These are phyloP conservation scores for Verticillium nubilum DNA, from an alignment of 2,329 filamentous ascomycete species.

Conservation along the genomic window DNA sequence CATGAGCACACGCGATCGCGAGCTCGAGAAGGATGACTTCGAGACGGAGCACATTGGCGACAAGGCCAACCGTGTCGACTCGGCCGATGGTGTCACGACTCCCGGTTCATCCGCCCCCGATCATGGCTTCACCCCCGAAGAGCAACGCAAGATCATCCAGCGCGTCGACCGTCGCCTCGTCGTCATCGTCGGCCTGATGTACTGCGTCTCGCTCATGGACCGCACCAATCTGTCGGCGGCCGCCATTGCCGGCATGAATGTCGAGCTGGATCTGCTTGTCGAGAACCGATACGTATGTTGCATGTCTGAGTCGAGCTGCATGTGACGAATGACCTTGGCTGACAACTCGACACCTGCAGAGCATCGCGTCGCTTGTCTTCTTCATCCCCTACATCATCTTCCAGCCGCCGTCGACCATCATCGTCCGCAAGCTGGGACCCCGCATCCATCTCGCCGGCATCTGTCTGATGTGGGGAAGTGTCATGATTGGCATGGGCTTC, in stretches of 20 bases:
- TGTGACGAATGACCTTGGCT: not conserved
- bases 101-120: constrained; percentile 15
- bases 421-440: constrained; percentile 62
- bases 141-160: constrained; percentile 63
- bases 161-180: constrained; percentile 64
- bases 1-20: not conserved
- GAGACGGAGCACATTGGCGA: constrained; percentile 7
- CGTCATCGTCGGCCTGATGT: constrained; percentile 58
- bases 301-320: no score
- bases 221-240: constrained; percentile 71
- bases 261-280: constrained; percentile 36
- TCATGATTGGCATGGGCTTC: constrained; percentile 64
- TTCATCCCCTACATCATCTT: constrained; percentile 70
- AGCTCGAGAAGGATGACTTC: constrained; percentile 12
- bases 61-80: constrained; percentile 3
- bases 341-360: constrained; percentile 24
- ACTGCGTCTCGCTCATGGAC: constrained; percentile 74
- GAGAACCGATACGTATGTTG: constrained; percentile 38
- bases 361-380: constrained; percentile 67
- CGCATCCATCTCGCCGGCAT: constrained; percentile 49
- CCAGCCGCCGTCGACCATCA: constrained; percentile 64
- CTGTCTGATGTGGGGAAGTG: constrained; percentile 52
- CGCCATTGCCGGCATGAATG: constrained; percentile 60
- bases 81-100: constrained; percentile 3
- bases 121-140: constrained; percentile 48